Base-by-base conservation (phyloP, 1,139 yeast genomes). In the Schizosaccharomyces versatilis region DNA sequence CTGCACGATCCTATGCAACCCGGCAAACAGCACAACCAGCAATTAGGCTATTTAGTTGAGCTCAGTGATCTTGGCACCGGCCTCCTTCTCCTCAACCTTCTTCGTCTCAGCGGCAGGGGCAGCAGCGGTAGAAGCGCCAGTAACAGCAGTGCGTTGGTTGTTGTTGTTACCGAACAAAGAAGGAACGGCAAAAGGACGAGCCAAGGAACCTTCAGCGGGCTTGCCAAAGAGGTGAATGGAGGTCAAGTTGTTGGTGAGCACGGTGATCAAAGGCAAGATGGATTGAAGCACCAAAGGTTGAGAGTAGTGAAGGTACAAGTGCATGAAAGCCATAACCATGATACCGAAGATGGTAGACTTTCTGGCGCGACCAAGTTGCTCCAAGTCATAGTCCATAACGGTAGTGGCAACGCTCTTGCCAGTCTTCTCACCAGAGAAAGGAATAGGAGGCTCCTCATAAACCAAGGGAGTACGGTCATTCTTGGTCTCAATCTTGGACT, bases 241-340 rank as follows among this genome's bases (percentile, higher is more conserved):
- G 64, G 88, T 95, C 64, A 86, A 81, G 72, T 88, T 88, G 64
- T 84, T 74, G 73, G 93, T 98, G 60, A 86, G 72, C 55, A 95
- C 95, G 62, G 82, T 72, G 77, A 90, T 90, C 64, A 93, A 73
- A 55, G 96, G 90, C 56, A 94, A 78, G 63, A 93, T 76, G 59
- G 90, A 80, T 74, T 90, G 98, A 85, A 90, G 84, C 63, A 93
- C 79, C 69, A 90, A 78, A 58, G 98, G 99, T 73, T 90, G 88
- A 69, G 97, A 85, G 77, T 85, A 93, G 72, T 86, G 84, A 94
- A 93, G 81, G 79, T 90, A 90, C 60, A 90, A 65, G 71, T 90
- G 98, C 97, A 90, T 88, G 79, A 90, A 84, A 40, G 82, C 95
- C 93, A 93, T 88, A 96, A 93, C 88, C 65, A 95, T 96, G 64